A percentile compares a stretch with the other conserved stretches of the same genome.
Conservation (phyloP, 2,329 filamentous ascomycete species). For the Colletotrichum paranaense region DNA sequence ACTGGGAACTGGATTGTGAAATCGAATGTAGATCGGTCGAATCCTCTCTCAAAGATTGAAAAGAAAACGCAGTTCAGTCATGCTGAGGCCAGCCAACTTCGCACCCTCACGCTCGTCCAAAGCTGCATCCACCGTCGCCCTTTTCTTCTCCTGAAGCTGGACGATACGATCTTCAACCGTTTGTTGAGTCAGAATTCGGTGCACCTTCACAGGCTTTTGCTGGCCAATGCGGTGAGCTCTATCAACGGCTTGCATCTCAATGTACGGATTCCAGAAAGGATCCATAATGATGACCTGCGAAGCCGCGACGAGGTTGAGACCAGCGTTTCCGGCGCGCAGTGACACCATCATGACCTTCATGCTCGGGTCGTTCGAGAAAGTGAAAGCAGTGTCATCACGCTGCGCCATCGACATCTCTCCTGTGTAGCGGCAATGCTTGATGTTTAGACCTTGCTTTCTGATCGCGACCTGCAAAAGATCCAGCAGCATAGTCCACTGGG, state of each 20-base stretch:
- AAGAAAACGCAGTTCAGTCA: conserved; percentile 76
- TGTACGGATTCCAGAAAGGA: conserved; percentile 94
- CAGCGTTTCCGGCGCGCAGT: conserved; percentile 84
- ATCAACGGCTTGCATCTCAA: conserved; percentile 93
- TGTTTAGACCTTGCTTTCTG: conserved; percentile 58
- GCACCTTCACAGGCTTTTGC: conserved; percentile 77
- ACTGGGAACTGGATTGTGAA: neutral
- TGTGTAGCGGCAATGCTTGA: conserved; percentile 77
- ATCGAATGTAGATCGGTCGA: neutral
- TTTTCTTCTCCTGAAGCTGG: conserved; percentile 81
- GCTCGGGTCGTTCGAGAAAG: conserved; percentile 69
- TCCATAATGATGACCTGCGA: conserved; percentile 91
- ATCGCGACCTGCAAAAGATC: conserved; percentile 83
- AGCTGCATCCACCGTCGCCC: conserved; percentile 79
- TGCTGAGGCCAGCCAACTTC: conserved; percentile 73
- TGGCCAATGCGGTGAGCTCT: conserved; percentile 92
- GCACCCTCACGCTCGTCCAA: conserved; percentile 80
- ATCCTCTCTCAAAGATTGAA: conserved; percentile 54
- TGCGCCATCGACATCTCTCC: conserved; percentile 76
- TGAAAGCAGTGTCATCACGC: conserved; percentile 74
- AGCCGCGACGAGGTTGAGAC: conserved; percentile 85
- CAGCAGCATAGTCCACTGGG: conserved; percentile 82
- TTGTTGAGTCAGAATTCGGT: conserved; percentile 79
- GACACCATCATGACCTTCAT: conserved; percentile 81
- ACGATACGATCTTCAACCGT: conserved; percentile 93